Evolutionary conservation across 768 basidiomycete genomes (phyloP).

Genomic region (Trametes cingulata): DNA sequence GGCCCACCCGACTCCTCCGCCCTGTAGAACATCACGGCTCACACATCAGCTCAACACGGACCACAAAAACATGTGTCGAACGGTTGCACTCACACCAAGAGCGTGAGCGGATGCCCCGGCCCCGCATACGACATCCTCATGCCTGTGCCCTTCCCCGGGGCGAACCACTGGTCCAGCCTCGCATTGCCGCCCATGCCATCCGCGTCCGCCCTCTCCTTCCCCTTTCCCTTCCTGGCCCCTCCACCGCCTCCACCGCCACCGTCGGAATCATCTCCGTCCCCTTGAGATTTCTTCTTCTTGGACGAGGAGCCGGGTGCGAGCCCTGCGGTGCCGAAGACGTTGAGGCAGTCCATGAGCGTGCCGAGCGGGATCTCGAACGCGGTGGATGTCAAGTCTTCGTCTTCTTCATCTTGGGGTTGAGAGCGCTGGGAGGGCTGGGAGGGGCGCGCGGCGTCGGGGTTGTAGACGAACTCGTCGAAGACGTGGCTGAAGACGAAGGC

Average conservation of each 20-base stretch:
- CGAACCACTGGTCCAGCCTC: constrained; percentile 62
- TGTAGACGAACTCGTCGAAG: constrained; percentile 79
- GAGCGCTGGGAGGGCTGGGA: constrained; percentile 16
- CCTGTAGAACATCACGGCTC: constrained; percentile 39
- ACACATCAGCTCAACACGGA: neutral
- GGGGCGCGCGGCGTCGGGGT: constrained; percentile 38
- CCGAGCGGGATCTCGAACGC: constrained; percentile 84
- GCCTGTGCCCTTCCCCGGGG: constrained; percentile 68
- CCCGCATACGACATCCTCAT: constrained; percentile 87
- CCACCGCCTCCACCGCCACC: constrained; percentile 39
- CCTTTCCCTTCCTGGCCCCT: constrained; percentile 24
- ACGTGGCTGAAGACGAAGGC: constrained; percentile 78
- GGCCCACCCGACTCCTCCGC: constrained; percentile 80
- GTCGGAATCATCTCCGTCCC: constrained; percentile 45
- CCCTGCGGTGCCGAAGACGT: constrained; percentile 85
- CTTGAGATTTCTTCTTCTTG: constrained; percentile 53
- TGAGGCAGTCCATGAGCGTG: constrained; percentile 86
- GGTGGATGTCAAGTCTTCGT: constrained; percentile 22
- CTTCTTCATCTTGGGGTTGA: constrained; percentile 28
- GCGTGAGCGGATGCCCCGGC: constrained; percentile 70
- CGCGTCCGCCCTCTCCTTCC: constrained; percentile 35
- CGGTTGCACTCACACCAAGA: constrained; percentile 61
- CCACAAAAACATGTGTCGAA: neutral
- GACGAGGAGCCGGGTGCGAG: constrained; percentile 28
- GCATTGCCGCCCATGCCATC: constrained; percentile 30